Conservation (phyloP, 179 eudicot species). For the Beta corolliflora region DNA sequence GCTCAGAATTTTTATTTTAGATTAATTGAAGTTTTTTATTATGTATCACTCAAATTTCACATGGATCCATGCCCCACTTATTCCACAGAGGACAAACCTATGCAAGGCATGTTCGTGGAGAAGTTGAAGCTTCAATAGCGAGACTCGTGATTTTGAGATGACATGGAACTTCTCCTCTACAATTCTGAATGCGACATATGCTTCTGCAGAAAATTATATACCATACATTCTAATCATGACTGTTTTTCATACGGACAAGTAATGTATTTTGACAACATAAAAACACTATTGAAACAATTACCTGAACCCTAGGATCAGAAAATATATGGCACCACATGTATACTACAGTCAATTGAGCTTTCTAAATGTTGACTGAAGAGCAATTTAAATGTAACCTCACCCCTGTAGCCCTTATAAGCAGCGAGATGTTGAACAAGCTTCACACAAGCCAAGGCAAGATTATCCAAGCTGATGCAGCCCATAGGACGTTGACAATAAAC, state of each 20-base stretch:
- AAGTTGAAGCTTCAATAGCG: slow-evolving; percentile 79
- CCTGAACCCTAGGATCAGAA: neutral
- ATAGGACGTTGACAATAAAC: slow-evolving; percentile 5
- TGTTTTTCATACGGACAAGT: neutral
- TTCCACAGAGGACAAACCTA: slow-evolving; percentile 42
- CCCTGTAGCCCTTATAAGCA: slow-evolving; percentile 83
- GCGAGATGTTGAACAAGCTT: slow-evolving; percentile 95
- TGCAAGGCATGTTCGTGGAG: slow-evolving; percentile 91
- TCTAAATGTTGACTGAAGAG: neutral
- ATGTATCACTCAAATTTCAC: slow-evolving; percentile 7
- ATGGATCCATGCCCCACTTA: neutral
- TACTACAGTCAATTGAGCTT: neutral
- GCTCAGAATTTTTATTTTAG: slow-evolving; percentile 1
- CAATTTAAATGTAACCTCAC: slow-evolving; percentile 40
- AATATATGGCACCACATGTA: neutral
- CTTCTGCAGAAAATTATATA: slow-evolving; percentile 52
- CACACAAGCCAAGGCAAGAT: slow-evolving; percentile 79
- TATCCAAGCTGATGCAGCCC: slow-evolving; percentile 54
- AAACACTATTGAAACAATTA: neutral
- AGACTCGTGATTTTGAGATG: slow-evolving; percentile 77
- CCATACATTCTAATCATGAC: neutral
- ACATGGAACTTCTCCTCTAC: slow-evolving; percentile 80
- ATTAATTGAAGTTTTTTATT: neutral
- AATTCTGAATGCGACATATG: slow-evolving; percentile 65
- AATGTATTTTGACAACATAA: neutral